Evolutionary conservation across 1,139 yeast species (phyloP).

Genomic region (Magnusiomyces magnusii): DNA sequence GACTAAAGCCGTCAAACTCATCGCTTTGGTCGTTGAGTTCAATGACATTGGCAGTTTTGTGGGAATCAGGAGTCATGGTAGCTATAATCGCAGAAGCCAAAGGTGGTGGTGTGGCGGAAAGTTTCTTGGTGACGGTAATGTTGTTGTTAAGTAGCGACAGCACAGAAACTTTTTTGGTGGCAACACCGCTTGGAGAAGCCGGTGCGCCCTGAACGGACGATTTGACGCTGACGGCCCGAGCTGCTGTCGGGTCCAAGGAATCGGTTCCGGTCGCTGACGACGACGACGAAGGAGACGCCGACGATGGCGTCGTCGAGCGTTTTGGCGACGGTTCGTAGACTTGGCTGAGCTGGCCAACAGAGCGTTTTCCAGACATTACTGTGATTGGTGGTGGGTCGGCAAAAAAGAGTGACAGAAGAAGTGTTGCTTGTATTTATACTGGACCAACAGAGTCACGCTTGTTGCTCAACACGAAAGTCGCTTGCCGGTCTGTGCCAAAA

Average conservation of each 20-base stretch:
- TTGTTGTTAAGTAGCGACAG: background rate
- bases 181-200: background rate
- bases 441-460: no score
- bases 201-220: background rate
- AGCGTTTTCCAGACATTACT: background rate
- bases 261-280: background rate
- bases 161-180: background rate
- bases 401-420: no score
- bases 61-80: background rate
- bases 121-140: background rate
- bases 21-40: constrained; percentile 9
- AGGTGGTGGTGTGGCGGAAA: background rate
- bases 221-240: background rate
- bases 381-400: no score
- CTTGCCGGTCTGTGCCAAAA: no score
- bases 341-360: background rate
- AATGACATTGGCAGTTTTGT: background rate
- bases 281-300: background rate
- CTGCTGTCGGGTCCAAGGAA: background rate
- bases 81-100: background rate
- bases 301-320: background rate
- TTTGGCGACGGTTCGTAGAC: background rate
- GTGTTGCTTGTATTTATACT: no score
- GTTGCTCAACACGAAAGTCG: no score
- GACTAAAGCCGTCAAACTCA: background rate